Conservation (phyloP, 768 basidiomycete genomes). For the Russula abietina region DNA sequence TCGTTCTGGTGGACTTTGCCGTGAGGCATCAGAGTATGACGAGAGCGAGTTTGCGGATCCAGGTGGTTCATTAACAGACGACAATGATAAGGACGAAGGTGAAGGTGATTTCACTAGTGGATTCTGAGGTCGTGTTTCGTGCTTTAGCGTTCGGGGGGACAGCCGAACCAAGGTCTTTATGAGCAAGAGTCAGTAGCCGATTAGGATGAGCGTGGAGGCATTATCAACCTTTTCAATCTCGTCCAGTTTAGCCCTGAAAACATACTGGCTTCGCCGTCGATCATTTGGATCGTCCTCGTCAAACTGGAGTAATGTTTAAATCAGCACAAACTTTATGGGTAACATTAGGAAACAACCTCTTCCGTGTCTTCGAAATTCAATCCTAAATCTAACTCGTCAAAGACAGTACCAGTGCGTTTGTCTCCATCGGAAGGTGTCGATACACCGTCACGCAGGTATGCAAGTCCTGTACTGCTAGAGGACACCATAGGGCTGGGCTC, state of each 20-base stretch:
- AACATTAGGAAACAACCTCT: conserved; percentile 26
- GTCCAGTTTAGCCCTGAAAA: conserved; percentile 70
- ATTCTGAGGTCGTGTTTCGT: conserved; percentile 16
- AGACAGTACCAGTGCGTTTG: conserved; percentile 42
- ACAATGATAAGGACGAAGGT: not conserved
- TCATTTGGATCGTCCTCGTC: conserved; percentile 70
- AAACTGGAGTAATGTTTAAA: conserved; percentile 37
- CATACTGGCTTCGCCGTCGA: conserved; percentile 64
- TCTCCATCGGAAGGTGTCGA: conserved; percentile 31
- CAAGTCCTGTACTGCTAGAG: conserved; percentile 38
- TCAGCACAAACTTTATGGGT: conserved; percentile 19
- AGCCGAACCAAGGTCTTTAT: conserved; percentile 57
- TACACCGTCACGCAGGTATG: conserved; percentile 40
- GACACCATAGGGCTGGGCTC: conserved; percentile 35
- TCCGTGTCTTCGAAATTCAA: conserved; percentile 40
- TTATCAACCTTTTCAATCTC: conserved; percentile 63
- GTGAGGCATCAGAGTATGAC: not conserved
- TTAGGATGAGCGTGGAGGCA: conserved; percentile 3
- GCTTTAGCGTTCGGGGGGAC: conserved; percentile 45
- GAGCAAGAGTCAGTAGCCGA: not conserved
- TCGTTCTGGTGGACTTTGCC: not conserved
- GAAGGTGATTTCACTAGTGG: conserved; percentile 8
- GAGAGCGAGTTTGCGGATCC: conserved; percentile 5
- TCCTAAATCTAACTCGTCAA: conserved; percentile 43
- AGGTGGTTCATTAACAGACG: conserved; percentile 21